A percentile compares a stretch with the other conserved stretches of the same genome.
phyloP scores from a whole-genome alignment of 805 yeast genomes.

The Ogataea naganishii region DNA sequence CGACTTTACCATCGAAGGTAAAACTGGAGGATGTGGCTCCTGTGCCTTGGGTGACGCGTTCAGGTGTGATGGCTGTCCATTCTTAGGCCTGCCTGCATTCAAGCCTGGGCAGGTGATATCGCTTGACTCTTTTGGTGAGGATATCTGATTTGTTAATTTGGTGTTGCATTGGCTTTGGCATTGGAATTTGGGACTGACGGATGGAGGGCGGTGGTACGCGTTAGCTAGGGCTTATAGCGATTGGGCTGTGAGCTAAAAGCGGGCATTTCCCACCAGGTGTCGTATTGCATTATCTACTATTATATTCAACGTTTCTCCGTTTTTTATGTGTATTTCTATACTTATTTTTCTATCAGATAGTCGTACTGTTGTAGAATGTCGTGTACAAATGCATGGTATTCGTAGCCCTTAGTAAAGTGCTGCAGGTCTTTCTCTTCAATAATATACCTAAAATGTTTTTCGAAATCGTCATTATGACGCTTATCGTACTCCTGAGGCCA shows the following conservation, averaged over 20 bases:
- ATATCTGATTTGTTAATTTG: slow-evolving; percentile 33
- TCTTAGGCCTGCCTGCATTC: slow-evolving; percentile 93
- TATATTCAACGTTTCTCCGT: not conserved
- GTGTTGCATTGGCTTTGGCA: no score
- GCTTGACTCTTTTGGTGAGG: slow-evolving; percentile 69
- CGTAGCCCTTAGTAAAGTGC: no score
- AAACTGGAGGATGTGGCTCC: slow-evolving; percentile 95
- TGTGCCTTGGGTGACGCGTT: slow-evolving; percentile 98
- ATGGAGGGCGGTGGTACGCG: not conserved
- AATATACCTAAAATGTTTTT: no score
- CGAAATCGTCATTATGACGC: no score
- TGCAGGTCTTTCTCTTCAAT: no score
- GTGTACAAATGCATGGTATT: no score
- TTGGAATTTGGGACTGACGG: no score
- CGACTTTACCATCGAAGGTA: slow-evolving; percentile 94
- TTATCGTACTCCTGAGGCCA: no score
- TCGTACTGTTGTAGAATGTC: no score
- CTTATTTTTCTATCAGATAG: no score
- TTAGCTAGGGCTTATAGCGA: not conserved
- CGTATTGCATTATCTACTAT: slow-evolving; percentile 1
- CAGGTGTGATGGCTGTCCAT: slow-evolving; percentile 98
- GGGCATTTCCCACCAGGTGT: not conserved
- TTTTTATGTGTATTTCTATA: not conserved
- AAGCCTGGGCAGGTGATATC: slow-evolving; percentile 92
- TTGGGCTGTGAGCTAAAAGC: not conserved